Conservation (phyloP, 1,284 basidiomycete genomes). For the Ceratobasidium sp. region DNA sequence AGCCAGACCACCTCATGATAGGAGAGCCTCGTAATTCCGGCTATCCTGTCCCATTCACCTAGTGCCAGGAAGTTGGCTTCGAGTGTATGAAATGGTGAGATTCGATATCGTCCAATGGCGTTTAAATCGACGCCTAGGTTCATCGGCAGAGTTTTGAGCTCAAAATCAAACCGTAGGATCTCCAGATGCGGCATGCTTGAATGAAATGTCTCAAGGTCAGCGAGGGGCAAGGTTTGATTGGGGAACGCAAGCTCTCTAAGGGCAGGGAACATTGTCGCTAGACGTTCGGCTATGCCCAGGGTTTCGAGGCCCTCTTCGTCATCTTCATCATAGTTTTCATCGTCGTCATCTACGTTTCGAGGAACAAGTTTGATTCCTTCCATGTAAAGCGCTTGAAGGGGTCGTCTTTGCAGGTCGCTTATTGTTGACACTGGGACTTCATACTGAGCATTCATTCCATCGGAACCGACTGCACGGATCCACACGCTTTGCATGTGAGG, state of each 20-base stretch:
- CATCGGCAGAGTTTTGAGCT: neutral
- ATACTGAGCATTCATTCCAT: neutral
- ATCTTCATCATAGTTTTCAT: neutral
- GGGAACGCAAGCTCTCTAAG: neutral
- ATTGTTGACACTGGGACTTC: neutral
- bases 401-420: neutral
- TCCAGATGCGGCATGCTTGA: neutral
- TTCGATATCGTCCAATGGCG: neutral
- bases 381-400: neutral
- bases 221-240: neutral
- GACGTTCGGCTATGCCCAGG: neutral
- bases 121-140: neutral
- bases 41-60: neutral
- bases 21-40: neutral
- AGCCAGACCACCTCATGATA: neutral
- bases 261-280: neutral
- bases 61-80: neutral
- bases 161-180: neutral
- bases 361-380: neutral
- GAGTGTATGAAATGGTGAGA: neutral
- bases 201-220: neutral
- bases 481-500: neutral
- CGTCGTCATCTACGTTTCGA: neutral
- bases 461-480: neutral
- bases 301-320: neutral